phyloP scores from a whole-genome alignment of 1,139 yeast genomes.

The Pichia inconspicua region DNA sequence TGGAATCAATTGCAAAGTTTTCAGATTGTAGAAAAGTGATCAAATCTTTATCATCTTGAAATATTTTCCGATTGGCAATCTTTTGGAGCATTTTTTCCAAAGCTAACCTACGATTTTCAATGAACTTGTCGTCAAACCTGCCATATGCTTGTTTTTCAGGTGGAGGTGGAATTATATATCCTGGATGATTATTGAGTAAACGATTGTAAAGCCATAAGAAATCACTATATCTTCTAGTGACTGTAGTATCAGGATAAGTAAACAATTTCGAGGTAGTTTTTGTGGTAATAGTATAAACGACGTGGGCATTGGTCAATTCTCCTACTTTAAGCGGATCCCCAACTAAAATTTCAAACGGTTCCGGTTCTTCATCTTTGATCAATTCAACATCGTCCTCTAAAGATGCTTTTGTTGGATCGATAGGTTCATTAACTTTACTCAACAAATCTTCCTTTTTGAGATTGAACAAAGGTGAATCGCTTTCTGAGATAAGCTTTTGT shows the following conservation, averaged over 20 bases:
- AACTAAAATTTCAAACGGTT: conserved; percentile 55
- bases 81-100: conserved; percentile 79
- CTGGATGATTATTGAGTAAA: conserved; percentile 79
- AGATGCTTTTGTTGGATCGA: conserved; percentile 1
- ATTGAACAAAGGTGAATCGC: conserved; percentile 38
- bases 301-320: conserved; percentile 81
- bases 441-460: conserved; percentile 10
- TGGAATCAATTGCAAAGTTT: conserved; percentile 58
- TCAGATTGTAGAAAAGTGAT: conserved; percentile 69
- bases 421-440: background rate
- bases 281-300: conserved; percentile 75
- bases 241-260: conserved; percentile 19
- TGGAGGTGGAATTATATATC: conserved; percentile 90
- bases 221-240: conserved; percentile 28
- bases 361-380: conserved; percentile 19
- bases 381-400: background rate
- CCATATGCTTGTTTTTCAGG: conserved; percentile 94
- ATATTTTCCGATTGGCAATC: conserved; percentile 46
- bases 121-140: conserved; percentile 70
- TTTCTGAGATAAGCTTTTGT: conserved; percentile 31
- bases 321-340: conserved; percentile 93
- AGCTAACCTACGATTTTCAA: conserved; percentile 80
- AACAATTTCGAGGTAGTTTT: conserved; percentile 35
- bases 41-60: conserved; percentile 70
- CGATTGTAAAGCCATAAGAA: conserved; percentile 74